A percentile compares a stretch with the other conserved stretches of the same genome.
Conservation (phyloP, 2,329 filamentous ascomycete species). For the Plectosphaerella cucumerina region DNA sequence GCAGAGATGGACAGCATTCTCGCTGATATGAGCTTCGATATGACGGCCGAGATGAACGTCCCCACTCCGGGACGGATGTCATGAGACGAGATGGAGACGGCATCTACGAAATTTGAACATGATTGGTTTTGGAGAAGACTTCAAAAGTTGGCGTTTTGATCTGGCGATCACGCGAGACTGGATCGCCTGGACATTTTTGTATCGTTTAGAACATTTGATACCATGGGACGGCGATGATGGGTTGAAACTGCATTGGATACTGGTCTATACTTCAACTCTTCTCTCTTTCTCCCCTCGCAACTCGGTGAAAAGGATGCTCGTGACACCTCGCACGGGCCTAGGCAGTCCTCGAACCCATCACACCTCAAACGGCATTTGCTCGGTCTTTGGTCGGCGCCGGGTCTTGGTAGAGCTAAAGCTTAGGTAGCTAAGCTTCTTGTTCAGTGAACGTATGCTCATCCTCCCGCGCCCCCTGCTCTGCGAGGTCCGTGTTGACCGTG, state of each 20-base stretch:
- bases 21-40: conserved; percentile 38
- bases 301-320: background rate
- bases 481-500: background rate
- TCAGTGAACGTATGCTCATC: background rate
- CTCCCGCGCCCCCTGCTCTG: background rate
- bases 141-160: no score
- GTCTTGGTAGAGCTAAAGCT: background rate
- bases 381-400: background rate
- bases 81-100: background rate
- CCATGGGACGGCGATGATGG: background rate
- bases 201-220: background rate
- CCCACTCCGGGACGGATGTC: background rate
- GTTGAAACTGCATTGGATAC: background rate
- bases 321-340: no score
- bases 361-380: no score
- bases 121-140: background rate
- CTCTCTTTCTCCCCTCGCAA: background rate
- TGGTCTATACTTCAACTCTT: background rate
- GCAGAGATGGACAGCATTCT: conserved; percentile 35
- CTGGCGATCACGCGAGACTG: no score
- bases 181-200: no score
- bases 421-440: background rate
- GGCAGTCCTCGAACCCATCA: no score
- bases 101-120: background rate
- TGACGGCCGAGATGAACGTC: background rate